Conservation (phyloP, 176 grass and related monocot species). For the Bolboschoenus planiculmis region DNA sequence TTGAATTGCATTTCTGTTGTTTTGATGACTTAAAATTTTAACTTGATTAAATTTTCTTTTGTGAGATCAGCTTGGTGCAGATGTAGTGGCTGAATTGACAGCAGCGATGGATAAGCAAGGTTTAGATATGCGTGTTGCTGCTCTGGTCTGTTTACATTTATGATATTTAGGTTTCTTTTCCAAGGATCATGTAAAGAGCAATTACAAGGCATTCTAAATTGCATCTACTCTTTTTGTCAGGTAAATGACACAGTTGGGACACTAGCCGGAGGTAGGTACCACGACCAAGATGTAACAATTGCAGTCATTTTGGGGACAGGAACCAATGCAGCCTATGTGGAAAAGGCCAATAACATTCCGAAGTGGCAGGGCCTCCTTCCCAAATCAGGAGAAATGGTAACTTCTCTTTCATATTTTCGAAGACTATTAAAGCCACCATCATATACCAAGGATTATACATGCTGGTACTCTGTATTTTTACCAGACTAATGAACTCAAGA, state of each 20-base stretch:
- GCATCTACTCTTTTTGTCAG: conserved; percentile 35
- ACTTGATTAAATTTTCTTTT: neutral
- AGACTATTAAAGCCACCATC: neutral
- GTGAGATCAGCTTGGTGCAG: conserved; percentile 60
- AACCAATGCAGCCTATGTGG: conserved; percentile 90
- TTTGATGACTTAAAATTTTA: neutral
- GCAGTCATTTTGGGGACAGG: conserved; percentile 92
- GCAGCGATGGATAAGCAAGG: conserved; percentile 59
- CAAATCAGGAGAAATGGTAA: conserved; percentile 70
- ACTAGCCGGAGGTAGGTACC: conserved; percentile 70
- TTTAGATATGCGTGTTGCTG: conserved; percentile 74
- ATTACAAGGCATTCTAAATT: neutral
- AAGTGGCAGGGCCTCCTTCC: conserved; percentile 65
- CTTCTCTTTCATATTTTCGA: neutral
- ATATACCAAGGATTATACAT: neutral
- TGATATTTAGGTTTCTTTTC: neutral
- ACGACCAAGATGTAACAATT: conserved; percentile 56
- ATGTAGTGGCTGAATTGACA: conserved; percentile 64
- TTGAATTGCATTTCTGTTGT: neutral
- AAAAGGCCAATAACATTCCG: conserved; percentile 51
- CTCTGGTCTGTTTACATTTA: conserved; percentile 37
- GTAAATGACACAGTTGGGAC: conserved; percentile 88
- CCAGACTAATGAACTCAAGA: neutral
- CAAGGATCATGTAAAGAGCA: neutral
- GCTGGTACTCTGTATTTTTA: neutral